Evolutionary conservation across 1,284 basidiomycete species (phyloP), one percentile per base, ranked within the genome.

Genomic region (Leccinum pachyderme): DNA sequence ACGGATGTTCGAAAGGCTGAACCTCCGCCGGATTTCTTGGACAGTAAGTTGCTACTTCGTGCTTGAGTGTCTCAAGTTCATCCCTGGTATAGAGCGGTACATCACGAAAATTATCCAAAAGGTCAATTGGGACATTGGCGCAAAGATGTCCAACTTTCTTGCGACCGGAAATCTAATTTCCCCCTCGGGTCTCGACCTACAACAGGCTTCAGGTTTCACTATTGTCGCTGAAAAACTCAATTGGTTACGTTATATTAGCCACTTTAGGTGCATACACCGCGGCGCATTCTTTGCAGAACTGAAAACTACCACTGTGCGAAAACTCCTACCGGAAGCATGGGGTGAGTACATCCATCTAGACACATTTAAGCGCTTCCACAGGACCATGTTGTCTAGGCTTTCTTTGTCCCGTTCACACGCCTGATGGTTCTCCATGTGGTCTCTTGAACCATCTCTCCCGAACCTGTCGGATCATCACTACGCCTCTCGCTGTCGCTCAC

Each of bases 231-330:
- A 99, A 75, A 99, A 99, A 76, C 82, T 99, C 61, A 99, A 99
- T 74, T 99, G 96, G 84, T 91, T 92, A 68, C 93, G 97, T 47
- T 99, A 98, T 74, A 94, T 99, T 71, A 91, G 91, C 65, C 97
- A 99, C 75, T 99, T 99, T 80, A 83, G 97, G 54, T 98, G 93
- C 72, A 95, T 99, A 44, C 97, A 99, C 76, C 91, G 97, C 77
- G 97, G 97, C 74, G 95, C 97, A 44, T 99, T 99, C 84, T 99
- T 99, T 70, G 94, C 96, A 24, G 95, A 99, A 72, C 84, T 99
- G 58, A 99, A 99, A 80, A 99, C 97, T 1, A 99, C 97, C 0
- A 89, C 95, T 24, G 97, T 99, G 48, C 90, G 97, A 66, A 99
- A 99, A 74, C 78, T 99, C 57, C 78, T 99, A 22, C 97, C 97